phyloP scores from a whole-genome alignment of 1,284 basidiomycete species.

The Cystobasidium sp. region DNA sequence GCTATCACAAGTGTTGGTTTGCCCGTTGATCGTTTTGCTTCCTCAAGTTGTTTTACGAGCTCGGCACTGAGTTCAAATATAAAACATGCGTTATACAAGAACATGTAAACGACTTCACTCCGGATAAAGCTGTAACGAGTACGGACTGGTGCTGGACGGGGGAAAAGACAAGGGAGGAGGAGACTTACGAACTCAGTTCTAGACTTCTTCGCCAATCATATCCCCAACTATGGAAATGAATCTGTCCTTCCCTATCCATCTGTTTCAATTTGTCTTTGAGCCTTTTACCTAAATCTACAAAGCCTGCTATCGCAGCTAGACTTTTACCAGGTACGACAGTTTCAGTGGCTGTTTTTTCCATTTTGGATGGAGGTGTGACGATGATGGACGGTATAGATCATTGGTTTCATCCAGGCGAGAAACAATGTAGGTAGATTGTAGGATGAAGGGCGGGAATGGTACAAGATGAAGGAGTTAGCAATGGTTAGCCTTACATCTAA shows the following conservation, averaged over 20 bases:
- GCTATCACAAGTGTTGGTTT: constrained; percentile 55
- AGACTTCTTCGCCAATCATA: constrained; percentile 55
- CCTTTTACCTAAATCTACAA: constrained; percentile 55
- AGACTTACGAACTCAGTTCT: constrained; percentile 44
- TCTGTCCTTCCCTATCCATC: constrained; percentile 45
- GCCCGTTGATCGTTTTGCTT: constrained; percentile 52
- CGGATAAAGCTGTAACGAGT: no score
- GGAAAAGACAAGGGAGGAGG: background rate
- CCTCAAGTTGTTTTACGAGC: constrained; percentile 42
- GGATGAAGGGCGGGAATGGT: no score
- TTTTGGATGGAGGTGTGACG: background rate
- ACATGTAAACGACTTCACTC: no score
- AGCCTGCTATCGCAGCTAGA: constrained; percentile 52
- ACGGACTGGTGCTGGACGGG: no score
- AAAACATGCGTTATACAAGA: no score
- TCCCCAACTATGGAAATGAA: constrained; percentile 53
- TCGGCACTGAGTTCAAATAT: constrained; percentile 12
- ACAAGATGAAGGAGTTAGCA: no score
- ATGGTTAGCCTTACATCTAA: no score
- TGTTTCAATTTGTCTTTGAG: constrained; percentile 51
- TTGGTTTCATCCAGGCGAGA: no score
- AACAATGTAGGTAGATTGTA: no score
- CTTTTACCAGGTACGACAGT: constrained; percentile 53
- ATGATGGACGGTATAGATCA: background rate
- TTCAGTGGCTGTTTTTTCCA: constrained; percentile 46